Conservation (phyloP, 208 protist species). For the Wallacemonas sp. region DNA sequence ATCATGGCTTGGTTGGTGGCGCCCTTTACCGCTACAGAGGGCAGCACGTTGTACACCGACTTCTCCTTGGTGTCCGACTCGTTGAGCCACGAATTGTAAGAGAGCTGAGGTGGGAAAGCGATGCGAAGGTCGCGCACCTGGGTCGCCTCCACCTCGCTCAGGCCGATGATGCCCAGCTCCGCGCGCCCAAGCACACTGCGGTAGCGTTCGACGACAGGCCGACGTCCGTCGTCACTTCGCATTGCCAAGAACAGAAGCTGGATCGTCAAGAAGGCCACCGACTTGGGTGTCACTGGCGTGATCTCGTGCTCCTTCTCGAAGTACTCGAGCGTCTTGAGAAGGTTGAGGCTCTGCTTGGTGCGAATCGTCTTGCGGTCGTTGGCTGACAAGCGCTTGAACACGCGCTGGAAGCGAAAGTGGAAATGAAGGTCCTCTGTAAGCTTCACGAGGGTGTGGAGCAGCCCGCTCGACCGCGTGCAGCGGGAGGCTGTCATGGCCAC, state of each 20-base stretch:
- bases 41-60: conserved; percentile 89
- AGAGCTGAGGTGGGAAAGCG: conserved; percentile 87
- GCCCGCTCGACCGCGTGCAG: conserved; percentile 65
- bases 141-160: conserved; percentile 63
- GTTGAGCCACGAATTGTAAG: conserved; percentile 88
- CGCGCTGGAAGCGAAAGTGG: conserved; percentile 78
- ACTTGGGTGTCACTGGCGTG: conserved; percentile 56
- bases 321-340: conserved; percentile 85
- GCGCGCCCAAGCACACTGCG: conserved; percentile 41
- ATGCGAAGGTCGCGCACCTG: conserved; percentile 77
- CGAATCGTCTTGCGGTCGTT: conserved; percentile 76
- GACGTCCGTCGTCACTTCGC: conserved; percentile 34
- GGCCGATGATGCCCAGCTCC: conserved; percentile 65
- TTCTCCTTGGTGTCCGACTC: conserved; percentile 89
- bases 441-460: conserved; percentile 69
- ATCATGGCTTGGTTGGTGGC: conserved; percentile 90
- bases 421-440: conserved; percentile 83
- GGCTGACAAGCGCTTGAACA: conserved; percentile 65
- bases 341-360: conserved; percentile 50
- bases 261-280: conserved; percentile 78
- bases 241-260: conserved; percentile 75
- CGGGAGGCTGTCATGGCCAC: conserved; percentile 58
- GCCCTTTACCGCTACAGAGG: conserved; percentile 86
- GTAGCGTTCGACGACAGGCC: conserved; percentile 69
- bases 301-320: conserved; percentile 80